Conservation (phyloP, 306 rosid species). For the Betula pendula region DNA sequence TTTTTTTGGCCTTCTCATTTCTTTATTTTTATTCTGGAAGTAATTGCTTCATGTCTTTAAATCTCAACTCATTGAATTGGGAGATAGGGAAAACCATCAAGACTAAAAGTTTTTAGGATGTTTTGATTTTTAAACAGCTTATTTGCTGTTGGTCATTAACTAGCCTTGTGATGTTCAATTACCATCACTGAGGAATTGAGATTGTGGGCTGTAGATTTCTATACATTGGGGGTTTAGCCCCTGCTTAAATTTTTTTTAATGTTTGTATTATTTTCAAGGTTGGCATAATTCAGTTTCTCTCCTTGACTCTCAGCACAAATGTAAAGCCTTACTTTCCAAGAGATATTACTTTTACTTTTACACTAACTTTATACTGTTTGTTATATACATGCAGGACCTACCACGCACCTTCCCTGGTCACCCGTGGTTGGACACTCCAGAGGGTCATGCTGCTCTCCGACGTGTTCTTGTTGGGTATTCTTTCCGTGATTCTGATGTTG, state of each 20-base stretch:
- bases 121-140: not conserved
- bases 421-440: conserved; percentile 95
- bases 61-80: conserved; percentile 22
- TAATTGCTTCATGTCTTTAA: conserved; percentile 3
- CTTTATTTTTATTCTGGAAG: not conserved
- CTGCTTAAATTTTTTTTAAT: not conserved
- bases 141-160: not conserved
- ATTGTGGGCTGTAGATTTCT: not conserved
- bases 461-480: conserved; percentile 97
- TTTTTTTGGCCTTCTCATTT: not conserved
- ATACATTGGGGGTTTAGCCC: not conserved
- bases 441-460: conserved; percentile 90
- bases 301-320: not conserved
- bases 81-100: conserved; percentile 6
- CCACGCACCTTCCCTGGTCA: conserved; percentile 98
- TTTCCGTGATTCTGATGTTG: conserved; percentile 99
- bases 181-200: not conserved
- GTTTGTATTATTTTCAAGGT: not conserved
- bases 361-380: not conserved
- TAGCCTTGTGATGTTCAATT: not conserved
- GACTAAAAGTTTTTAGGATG: not conserved
- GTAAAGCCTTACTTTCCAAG: not conserved
- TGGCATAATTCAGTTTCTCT: not conserved
- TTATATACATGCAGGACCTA: conserved; percentile 61
- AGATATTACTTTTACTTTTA: not conserved